Evolutionary conservation across 2,329 filamentous ascomycete genomes (phyloP), one percentile per base, ranked within the genome.

Genomic region (Arthroderma uncinatum): DNA sequence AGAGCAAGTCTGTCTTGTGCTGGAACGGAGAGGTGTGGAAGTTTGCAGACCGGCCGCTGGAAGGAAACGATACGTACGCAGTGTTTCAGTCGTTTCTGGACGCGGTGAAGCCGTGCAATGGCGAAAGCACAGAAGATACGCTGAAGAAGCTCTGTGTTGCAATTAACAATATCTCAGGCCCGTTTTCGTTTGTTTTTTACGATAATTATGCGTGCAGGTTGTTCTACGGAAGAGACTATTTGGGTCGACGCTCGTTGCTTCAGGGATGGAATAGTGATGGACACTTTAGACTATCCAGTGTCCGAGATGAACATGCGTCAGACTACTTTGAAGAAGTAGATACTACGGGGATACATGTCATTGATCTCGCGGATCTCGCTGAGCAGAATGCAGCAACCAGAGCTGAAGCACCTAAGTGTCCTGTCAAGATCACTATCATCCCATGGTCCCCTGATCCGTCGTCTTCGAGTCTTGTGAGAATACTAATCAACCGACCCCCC

Each of bases 1-100:
- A 64, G 0, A 79, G 78, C 0, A 77, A 78, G 2, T 89, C 85
- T 0, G 76, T 88, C 0, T 77, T 98, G 1, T 96, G 92, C 78
- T 98, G 93, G 93, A 98, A 98, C 67, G 93, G 93, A 44, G 93
- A 98, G 69, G 92, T 90, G 0, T 98, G 93, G 93, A 85, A 80
- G 58, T 78, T 95, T 53, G 73, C 71, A 7, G 78, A 78, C 34
- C 64, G 78, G 8, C 65, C 70, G 0, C 76, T 95, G 4, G 59
- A 65, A 36, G 87, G 83, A 58, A 96, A 95, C 67, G 93, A 98
- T 71, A 87, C 87, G 2, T 79, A 85, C 64, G 73, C 75, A 5
- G 76, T 97, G 16, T 84, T 92, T 65, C 66, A 76, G 34, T 66
- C 80, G 37, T 76, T 95, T 52, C 65, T 78, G 19, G 65, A 73